Evolutionary conservation across 345 rosid genomes (phyloP).

Genomic region (Murraya koenigii): DNA sequence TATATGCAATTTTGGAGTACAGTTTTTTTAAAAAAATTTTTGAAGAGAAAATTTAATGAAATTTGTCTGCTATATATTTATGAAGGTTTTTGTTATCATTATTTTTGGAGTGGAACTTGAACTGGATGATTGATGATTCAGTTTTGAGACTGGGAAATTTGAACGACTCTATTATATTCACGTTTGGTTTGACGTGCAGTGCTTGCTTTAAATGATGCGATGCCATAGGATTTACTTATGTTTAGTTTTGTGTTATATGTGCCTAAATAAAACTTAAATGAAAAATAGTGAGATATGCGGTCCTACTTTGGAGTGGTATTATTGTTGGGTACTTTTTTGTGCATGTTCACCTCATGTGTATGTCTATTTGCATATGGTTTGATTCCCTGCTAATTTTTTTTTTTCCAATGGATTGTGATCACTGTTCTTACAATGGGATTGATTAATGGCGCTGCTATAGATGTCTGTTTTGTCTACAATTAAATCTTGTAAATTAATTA

Average conservation of each 20-base stretch:
- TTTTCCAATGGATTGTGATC: neutral
- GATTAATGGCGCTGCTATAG: neutral
- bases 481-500: neutral
- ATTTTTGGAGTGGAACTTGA: neutral
- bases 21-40: neutral
- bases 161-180: neutral
- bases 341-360: neutral
- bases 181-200: too few relatives aligned
- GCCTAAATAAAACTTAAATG: neutral
- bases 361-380: neutral
- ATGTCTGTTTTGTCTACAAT: neutral
- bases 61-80: neutral
- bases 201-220: neutral
- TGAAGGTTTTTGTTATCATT: neutral
- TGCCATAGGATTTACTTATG: neutral
- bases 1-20: neutral
- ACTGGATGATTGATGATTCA: neutral
- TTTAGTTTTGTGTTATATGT: neutral
- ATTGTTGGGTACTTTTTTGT: neutral
- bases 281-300: neutral
- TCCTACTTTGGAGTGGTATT: neutral
- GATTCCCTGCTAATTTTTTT: neutral
- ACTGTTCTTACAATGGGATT: neutral
- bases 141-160: neutral
- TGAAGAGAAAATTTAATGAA: neutral